Percentiles rank a stretch among this genome's conserved stretches.
Evolutionary conservation across 371 early-diverging fungal species (phyloP).

Genomic region (Syncephalastrum racemosum): DNA sequence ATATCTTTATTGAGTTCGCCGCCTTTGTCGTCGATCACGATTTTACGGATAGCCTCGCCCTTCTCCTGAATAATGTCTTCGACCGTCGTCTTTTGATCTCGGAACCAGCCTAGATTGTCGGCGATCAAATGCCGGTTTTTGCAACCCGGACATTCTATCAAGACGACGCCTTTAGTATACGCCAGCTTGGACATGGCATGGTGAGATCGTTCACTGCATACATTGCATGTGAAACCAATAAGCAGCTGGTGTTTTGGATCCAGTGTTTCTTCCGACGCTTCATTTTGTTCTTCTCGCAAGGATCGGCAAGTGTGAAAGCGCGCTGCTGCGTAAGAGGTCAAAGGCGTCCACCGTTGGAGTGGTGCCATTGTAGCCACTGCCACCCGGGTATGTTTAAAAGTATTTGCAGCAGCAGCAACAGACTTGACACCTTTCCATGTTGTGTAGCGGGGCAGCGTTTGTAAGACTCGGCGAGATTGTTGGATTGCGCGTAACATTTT

Average conservation of each 20-base stretch:
- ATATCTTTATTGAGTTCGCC: slow-evolving; percentile 29
- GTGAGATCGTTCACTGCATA: slow-evolving; percentile 80
- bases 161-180: slow-evolving; percentile 89
- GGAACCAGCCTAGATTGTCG: slow-evolving; percentile 94
- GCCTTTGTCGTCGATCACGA: slow-evolving; percentile 44
- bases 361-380: too few relatives aligned
- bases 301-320: slow-evolving; percentile 9
- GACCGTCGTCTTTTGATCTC: slow-evolving; percentile 69
- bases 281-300: slow-evolving; percentile 8
- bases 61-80: slow-evolving; percentile 83
- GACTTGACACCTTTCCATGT: too few relatives aligned
- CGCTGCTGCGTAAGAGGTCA: neutral
- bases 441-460: too few relatives aligned
- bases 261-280: slow-evolving; percentile 13
- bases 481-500: too few relatives aligned
- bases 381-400: too few relatives aligned
- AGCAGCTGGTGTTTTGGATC: slow-evolving; percentile 66
- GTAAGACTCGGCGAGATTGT: too few relatives aligned
- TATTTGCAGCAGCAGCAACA: too few relatives aligned
- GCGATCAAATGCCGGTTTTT: slow-evolving; percentile 92
- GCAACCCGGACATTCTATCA: slow-evolving; percentile 92
- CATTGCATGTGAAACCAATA: slow-evolving; percentile 94
- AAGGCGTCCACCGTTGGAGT: neutral
- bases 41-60: slow-evolving; percentile 70
- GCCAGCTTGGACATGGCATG: slow-evolving; percentile 91